A percentile compares a stretch with the other conserved stretches of the same genome.
Evolutionary conservation across 805 yeast species (phyloP).

Genomic region (Candida ovalis): DNA sequence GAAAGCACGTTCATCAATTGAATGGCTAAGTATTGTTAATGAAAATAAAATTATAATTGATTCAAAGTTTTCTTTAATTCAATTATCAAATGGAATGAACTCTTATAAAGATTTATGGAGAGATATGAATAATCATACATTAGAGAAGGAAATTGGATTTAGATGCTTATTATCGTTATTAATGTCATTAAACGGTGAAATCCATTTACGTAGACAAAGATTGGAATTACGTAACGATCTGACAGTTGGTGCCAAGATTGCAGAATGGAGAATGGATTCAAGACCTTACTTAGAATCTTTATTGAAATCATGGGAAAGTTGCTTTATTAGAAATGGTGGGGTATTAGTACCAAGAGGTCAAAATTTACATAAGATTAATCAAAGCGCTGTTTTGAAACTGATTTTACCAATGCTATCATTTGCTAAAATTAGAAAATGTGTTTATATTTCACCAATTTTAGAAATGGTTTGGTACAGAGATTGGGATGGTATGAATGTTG

Average conservation of each 20-base stretch:
- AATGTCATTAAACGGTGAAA: constrained; percentile 63
- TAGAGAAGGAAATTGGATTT: constrained; percentile 39
- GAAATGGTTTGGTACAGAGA: constrained; percentile 59
- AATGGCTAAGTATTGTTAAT: constrained; percentile 46
- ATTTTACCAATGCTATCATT: constrained; percentile 63
- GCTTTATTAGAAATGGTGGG: constrained; percentile 62
- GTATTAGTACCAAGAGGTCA: constrained; percentile 49
- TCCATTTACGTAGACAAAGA: constrained; percentile 47
- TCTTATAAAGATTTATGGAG: constrained; percentile 50
- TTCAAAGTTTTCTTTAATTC: constrained; percentile 52
- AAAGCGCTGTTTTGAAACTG: constrained; percentile 55
- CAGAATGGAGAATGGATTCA: constrained; percentile 62
- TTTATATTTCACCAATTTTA: constrained; percentile 59
- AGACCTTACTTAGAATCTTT: constrained; percentile 56
- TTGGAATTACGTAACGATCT: constrained; percentile 28
- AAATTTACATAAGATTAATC: constrained; percentile 44
- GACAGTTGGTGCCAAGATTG: constrained; percentile 41
- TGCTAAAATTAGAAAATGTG: constrained; percentile 62
- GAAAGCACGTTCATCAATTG: constrained; percentile 44
- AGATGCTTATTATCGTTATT: constrained; percentile 52
- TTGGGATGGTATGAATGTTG: constrained; percentile 62
- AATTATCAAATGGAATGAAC: constrained; percentile 52
- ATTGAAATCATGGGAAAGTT: constrained; percentile 64
- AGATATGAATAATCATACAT: constrained; percentile 40
- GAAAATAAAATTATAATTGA: constrained; percentile 40